These are phyloP conservation scores for Cystobasidiaceae sp. DNA, from an alignment of 1,284 basidiomycete species.

Conservation along the genomic window DNA sequence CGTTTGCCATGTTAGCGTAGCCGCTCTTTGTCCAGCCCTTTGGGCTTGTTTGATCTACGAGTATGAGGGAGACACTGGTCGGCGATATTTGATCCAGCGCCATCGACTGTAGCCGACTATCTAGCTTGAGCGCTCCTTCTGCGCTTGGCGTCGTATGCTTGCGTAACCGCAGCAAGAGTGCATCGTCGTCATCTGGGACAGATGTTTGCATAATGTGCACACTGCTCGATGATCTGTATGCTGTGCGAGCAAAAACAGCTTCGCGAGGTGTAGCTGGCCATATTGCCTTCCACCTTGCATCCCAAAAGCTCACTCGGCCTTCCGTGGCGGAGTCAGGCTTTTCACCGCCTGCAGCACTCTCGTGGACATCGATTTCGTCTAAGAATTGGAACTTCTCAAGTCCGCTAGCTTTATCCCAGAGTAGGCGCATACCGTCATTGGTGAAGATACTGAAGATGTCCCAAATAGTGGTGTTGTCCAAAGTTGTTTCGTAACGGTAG, in stretches of 20 bases:
- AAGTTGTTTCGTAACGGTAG: constrained; percentile 92
- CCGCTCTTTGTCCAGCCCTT: constrained; percentile 96
- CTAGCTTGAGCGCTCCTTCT: constrained; percentile 61
- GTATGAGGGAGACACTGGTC: constrained; percentile 85
- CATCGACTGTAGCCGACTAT: constrained; percentile 94
- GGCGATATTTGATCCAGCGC: constrained; percentile 93
- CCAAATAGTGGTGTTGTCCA: constrained; percentile 94
- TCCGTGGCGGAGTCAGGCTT: constrained; percentile 67
- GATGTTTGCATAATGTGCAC: constrained; percentile 96
- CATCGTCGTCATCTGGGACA: constrained; percentile 72
- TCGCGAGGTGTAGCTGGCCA: constrained; percentile 67
- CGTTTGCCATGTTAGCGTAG: constrained; percentile 75
- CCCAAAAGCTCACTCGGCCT: constrained; percentile 84
- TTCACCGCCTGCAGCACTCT: constrained; percentile 71
- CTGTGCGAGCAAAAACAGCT: constrained; percentile 82
- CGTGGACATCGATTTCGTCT: constrained; percentile 23
- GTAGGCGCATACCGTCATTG: constrained; percentile 70
- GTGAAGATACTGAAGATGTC: constrained; percentile 86
- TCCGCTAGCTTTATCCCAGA: constrained; percentile 73
- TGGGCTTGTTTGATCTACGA: constrained; percentile 94
- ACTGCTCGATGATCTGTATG: constrained; percentile 92
- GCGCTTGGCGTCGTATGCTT: constrained; percentile 45
- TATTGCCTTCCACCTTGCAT: constrained; percentile 43
- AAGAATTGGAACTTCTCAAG: constrained; percentile 88
- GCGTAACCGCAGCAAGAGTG: constrained; percentile 76